A percentile compares a stretch with the other conserved stretches of the same genome.
These are phyloP conservation scores for Annona cherimola DNA, from an alignment of 164 flowering plant genomes.

Conservation along the genomic window DNA sequence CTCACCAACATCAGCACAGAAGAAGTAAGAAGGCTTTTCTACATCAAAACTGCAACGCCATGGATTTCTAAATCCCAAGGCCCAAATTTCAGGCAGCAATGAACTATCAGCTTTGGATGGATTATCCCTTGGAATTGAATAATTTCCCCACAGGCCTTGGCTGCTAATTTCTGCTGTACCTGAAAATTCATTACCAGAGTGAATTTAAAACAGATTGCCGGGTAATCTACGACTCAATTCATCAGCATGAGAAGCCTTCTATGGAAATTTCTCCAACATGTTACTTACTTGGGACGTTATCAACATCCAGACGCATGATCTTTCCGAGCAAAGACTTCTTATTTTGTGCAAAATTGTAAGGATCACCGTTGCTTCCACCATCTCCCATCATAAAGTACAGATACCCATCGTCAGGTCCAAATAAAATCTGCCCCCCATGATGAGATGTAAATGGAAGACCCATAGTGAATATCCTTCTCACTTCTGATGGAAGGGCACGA, in stretches of 20 bases:
- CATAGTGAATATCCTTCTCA: slow-evolving; percentile 85
- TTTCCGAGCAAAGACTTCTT: slow-evolving; percentile 90
- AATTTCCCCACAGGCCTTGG: slow-evolving; percentile 84
- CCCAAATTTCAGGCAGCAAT: slow-evolving; percentile 81
- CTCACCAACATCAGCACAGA: slow-evolving; percentile 90
- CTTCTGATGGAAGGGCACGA: slow-evolving; percentile 64
- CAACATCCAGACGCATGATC: slow-evolving; percentile 71
- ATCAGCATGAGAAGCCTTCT: not conserved
- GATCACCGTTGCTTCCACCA: slow-evolving; percentile 65
- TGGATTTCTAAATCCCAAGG: slow-evolving; percentile 84
- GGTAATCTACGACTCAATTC: too few species aligned
- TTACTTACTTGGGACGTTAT: slow-evolving; percentile 69
- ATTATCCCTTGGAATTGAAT: slow-evolving; percentile 83
- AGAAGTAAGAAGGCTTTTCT: slow-evolving; percentile 75
- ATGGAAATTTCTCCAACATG: not conserved
- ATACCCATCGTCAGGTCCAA: slow-evolving; percentile 81
- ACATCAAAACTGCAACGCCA: slow-evolving; percentile 98
- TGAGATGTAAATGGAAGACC: slow-evolving; percentile 69
- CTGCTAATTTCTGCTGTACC: slow-evolving; percentile 48
- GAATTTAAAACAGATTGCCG: not conserved
- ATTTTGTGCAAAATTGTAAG: slow-evolving; percentile 76
- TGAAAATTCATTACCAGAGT: slow-evolving; percentile 18
- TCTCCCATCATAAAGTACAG: slow-evolving; percentile 88
- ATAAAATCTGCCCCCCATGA: slow-evolving; percentile 80
- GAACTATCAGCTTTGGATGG: slow-evolving; percentile 53